phyloP scores from a whole-genome alignment of 2,329 filamentous ascomycete species.

The Westerdykella sp. region DNA sequence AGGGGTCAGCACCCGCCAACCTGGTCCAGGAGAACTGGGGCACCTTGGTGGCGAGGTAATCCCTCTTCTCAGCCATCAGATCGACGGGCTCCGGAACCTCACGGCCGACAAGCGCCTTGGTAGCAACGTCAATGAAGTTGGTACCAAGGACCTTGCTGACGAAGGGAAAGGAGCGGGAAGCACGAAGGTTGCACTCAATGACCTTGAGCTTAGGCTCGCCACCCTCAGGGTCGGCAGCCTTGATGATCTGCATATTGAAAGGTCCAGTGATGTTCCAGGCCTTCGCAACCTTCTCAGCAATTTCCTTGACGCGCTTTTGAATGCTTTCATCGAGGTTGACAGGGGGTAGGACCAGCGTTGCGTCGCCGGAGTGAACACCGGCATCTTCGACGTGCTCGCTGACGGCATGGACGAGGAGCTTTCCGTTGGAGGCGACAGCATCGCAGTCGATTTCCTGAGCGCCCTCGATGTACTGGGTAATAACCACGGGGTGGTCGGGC shows the following conservation, averaged over 20 bases:
- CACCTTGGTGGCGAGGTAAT: slow-evolving; percentile 95
- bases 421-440: slow-evolving; percentile 78
- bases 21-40: slow-evolving; percentile 99
- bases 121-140: slow-evolving; percentile 95
- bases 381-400: slow-evolving; percentile 96
- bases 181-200: slow-evolving; percentile 96
- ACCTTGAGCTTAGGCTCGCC: slow-evolving; percentile 79
- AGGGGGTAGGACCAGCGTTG: slow-evolving; percentile 87
- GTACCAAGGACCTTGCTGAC: slow-evolving; percentile 93
- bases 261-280: slow-evolving; percentile 96
- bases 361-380: slow-evolving; percentile 96
- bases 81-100: slow-evolving; percentile 79
- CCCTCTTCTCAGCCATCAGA: slow-evolving; percentile 79
- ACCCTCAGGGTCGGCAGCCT: slow-evolving; percentile 70
- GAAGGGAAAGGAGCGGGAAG: slow-evolving; percentile 96
- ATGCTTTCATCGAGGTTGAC: slow-evolving; percentile 67
- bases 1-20: slow-evolving; percentile 92
- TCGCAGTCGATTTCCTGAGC: slow-evolving; percentile 96
- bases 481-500: slow-evolving; percentile 95
- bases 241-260: slow-evolving; percentile 99
- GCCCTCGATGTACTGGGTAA: slow-evolving; percentile 96
- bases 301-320: slow-evolving; percentile 86
- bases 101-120: slow-evolving; percentile 81
- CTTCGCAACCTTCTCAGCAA: slow-evolving; percentile 91
- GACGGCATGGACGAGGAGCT: slow-evolving; percentile 84